Base-by-base conservation (phyloP, 495 filamentous ascomycete genomes). In the Penicillium paradoxum region DNA sequence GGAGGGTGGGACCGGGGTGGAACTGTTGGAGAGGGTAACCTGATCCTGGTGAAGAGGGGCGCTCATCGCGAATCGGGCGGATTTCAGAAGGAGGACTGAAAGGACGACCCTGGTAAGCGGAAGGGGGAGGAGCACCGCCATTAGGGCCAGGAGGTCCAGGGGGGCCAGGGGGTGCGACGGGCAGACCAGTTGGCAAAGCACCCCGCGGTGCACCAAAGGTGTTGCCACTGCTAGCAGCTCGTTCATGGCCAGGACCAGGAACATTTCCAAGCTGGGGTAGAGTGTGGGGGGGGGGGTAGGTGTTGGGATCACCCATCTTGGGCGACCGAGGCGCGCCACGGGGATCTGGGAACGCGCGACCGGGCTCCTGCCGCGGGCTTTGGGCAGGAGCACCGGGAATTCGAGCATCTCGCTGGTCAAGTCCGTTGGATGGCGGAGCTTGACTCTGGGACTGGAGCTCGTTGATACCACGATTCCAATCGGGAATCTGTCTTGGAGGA, bases 1-100 rank as follows among this genome's bases (percentile, higher is more conserved):
- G 77, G 78, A 59, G 49, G 13, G 84, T 87, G 45, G 84, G 81
- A 25, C 86, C 83, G 61, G 88, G 85, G 34, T 88, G 86, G 55
- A 82, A 85, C 59, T 86, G 86, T 48, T 87, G 84, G 58, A 90
- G 91, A 3, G 86, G 83, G 62, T 95, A 96, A 32, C 79, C 82
- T 44, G 87, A 84, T 53, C 87, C 88, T 22, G 91, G 89, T 10
- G 93, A 96, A 14, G 90, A 83, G 57, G 88, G 85, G 25, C 88
- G 83, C 60, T 88, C 87, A 51, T 97, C 92, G 57, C 91, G 81
- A 61, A 95, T 83, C 0, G 91, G 89, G 41, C 90, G 84, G 45
- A 91, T 86, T 47, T 97, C 92, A 30, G 87, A 82, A 22, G 87
- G 82, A 34, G 91, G 91, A 60, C 87, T 93, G 56, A 83, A 84